phyloP scores from a whole-genome alignment of 2,329 filamentous ascomycete species.

The Escovopsis sp. region DNA sequence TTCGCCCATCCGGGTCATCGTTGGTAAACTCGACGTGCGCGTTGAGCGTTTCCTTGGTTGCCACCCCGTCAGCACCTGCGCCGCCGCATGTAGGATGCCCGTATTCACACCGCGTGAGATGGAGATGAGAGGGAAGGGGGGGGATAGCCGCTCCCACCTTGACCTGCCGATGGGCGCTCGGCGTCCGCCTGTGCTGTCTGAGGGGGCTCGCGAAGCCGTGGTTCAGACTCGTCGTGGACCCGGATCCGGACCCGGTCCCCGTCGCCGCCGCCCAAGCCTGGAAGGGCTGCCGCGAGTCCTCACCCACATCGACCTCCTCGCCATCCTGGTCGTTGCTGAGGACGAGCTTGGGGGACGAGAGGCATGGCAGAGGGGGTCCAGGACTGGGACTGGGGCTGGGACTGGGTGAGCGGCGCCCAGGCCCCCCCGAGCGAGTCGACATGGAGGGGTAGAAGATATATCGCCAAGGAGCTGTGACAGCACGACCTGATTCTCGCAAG shows the following conservation, averaged over 20 bases:
- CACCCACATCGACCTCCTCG: not conserved
- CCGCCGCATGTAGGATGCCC: too few relatives aligned
- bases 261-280: not conserved
- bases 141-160: conserved; percentile 30
- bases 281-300: conserved; percentile 3
- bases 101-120: too few relatives aligned
- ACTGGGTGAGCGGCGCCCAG: too few relatives aligned
- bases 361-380: conserved; percentile 2
- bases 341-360: conserved; percentile 17
- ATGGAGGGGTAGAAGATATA: too few relatives aligned
- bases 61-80: too few relatives aligned
- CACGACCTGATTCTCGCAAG: too few relatives aligned
- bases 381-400: too few relatives aligned
- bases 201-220: conserved; percentile 36
- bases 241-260: conserved; percentile 21
- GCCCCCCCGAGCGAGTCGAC: too few relatives aligned
- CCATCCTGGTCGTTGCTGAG: conserved; percentile 14
- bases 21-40: conserved; percentile 76
- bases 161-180: conserved; percentile 41
- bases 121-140: not conserved
- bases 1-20: conserved; percentile 66
- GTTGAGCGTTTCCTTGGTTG: conserved; percentile 68
- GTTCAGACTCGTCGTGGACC: conserved; percentile 19
- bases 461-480: too few relatives aligned
- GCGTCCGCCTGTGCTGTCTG: conserved; percentile 42